phyloP scores from a whole-genome alignment of 129 eudicot genomes.

The Pittosporum tobira region DNA sequence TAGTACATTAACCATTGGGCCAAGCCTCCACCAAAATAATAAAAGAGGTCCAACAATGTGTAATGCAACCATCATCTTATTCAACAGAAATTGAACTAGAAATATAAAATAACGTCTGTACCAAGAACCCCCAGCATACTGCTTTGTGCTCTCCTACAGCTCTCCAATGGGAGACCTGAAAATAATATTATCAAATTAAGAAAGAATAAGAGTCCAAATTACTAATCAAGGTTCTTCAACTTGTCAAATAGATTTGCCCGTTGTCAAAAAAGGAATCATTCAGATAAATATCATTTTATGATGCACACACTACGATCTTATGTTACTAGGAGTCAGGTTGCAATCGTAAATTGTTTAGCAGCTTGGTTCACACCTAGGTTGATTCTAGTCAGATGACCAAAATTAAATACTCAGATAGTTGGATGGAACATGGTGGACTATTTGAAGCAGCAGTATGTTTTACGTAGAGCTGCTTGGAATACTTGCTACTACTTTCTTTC shows the following conservation, averaged over 20 bases:
- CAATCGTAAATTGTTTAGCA: too few relatives aligned
- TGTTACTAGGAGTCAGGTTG: too few relatives aligned
- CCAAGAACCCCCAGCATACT: constrained; percentile 1
- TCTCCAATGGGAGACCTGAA: not conserved
- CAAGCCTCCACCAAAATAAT: not conserved
- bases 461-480: too few relatives aligned
- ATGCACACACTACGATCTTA: not conserved
- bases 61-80: constrained; percentile 1
- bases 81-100: not conserved
- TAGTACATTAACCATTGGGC: not conserved
- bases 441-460: too few relatives aligned
- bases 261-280: not conserved
- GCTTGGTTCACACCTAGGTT: too few relatives aligned
- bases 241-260: not conserved
- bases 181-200: not conserved
- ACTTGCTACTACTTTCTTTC: too few relatives aligned
- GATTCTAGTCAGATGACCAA: too few relatives aligned
- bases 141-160: not conserved
- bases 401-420: too few relatives aligned
- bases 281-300: too few relatives aligned
- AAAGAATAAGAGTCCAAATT: not conserved
- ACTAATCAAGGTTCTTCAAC: not conserved
- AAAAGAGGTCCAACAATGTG: not conserved
- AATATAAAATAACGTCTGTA: not conserved
- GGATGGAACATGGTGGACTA: too few relatives aligned